Conservation (phyloP, 2,329 filamentous ascomycete genomes). For the Penicillium brevicompactum region DNA sequence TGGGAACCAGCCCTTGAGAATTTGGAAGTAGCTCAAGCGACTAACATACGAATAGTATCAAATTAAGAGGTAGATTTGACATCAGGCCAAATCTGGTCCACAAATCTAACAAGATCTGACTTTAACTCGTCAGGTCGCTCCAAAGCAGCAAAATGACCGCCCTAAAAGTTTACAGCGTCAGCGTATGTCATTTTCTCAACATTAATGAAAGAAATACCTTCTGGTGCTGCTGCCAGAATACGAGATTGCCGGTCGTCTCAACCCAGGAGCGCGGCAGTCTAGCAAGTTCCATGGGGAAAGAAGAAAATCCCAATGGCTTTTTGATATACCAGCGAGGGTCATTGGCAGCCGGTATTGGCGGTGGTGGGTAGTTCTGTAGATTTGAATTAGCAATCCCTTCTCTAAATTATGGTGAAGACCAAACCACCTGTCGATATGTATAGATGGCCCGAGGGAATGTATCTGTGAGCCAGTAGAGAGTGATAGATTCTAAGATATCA, state of each 20-base stretch:
- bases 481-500: slow-evolving; percentile 36
- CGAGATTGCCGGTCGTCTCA: slow-evolving; percentile 40
- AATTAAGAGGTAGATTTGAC: background rate
- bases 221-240: slow-evolving; percentile 39
- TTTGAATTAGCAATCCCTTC: background rate
- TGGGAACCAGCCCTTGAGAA: too few species aligned
- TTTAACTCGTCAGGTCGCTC: slow-evolving; percentile 48
- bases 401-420: background rate
- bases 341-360: slow-evolving; percentile 16
- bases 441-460: slow-evolving; percentile 39
- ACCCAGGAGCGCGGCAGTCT: slow-evolving; percentile 43
- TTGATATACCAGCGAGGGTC: slow-evolving; percentile 36
- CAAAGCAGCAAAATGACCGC: slow-evolving; percentile 57
- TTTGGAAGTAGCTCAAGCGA: too few species aligned
- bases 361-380: slow-evolving; percentile 18
- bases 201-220: slow-evolving; percentile 23
- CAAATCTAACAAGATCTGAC: slow-evolving; percentile 44
- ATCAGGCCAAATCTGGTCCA: slow-evolving; percentile 32
- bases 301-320: slow-evolving; percentile 52
- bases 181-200: background rate
- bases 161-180: slow-evolving; percentile 27
- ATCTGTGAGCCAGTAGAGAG: slow-evolving; percentile 44
- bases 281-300: slow-evolving; percentile 48
- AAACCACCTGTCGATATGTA: slow-evolving; percentile 33
- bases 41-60: too few species aligned